Conservation (phyloP, 805 yeast genomes). For the Huiozyma sinensis region DNA sequence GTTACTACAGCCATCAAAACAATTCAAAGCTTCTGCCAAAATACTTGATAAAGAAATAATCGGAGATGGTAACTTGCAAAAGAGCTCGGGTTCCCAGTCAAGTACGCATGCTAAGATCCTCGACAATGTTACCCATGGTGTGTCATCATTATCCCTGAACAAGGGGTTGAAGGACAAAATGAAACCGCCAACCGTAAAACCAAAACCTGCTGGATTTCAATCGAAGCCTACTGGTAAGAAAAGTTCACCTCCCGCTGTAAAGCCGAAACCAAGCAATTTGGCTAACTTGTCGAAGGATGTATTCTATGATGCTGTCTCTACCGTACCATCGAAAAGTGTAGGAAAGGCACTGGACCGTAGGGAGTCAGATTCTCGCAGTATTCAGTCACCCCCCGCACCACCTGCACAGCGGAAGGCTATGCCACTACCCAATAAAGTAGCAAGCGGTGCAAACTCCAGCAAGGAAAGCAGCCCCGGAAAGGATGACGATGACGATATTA, state of each 20-base stretch:
- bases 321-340: too few relatives aligned
- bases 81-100: not conserved
- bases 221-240: too few relatives aligned
- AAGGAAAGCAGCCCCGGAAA: not conserved
- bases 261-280: conserved; percentile 21
- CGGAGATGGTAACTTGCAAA: not conserved
- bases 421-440: conserved; percentile 1
- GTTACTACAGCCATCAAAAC: too few relatives aligned
- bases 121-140: too few relatives aligned
- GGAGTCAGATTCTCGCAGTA: not conserved
- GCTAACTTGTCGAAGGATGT: not conserved
- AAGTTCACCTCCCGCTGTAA: conserved; percentile 13
- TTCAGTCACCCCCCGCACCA: not conserved
- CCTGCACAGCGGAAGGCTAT: not conserved
- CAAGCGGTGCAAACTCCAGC: not conserved
- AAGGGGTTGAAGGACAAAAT: too few relatives aligned
- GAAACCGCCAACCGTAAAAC: conserved; percentile 5
- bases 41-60: not conserved
- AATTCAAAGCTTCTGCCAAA: too few relatives aligned
- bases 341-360: too few relatives aligned
- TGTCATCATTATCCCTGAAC: conserved; percentile 3
- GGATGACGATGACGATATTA: conserved; percentile 16
- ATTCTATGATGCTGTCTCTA: too few relatives aligned
- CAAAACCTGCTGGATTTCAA: not conserved
- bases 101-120: too few relatives aligned